Evolutionary conservation across 345 rosid genomes (phyloP).

Genomic region (Bruguiera gymnorhiza): DNA sequence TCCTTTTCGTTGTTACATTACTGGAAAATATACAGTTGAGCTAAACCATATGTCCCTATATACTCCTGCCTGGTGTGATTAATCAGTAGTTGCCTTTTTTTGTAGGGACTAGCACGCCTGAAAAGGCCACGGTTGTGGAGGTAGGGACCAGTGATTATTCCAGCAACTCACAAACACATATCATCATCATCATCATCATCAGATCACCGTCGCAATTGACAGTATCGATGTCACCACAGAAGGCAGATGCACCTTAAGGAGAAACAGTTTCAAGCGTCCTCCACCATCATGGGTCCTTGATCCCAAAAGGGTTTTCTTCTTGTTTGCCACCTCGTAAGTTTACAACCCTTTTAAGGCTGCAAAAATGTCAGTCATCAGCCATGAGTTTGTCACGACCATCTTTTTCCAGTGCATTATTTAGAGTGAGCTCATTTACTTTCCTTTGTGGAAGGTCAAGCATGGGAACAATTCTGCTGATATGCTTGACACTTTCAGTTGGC

Average conservation of each 20-base stretch:
- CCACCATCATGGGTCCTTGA: constrained; percentile 58
- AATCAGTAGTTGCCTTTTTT: constrained; percentile 6
- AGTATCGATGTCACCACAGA: constrained; percentile 35
- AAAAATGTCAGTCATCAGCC: background rate
- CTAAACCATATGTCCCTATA: background rate
- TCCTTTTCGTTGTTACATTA: constrained; percentile 14
- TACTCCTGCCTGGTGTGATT: constrained; percentile 15
- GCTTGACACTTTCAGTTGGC: constrained; percentile 69
- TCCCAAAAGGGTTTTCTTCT: constrained; percentile 77
- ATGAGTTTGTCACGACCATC: background rate
- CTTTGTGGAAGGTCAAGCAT: constrained; percentile 69
- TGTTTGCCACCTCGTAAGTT: constrained; percentile 86
- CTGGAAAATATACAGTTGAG: constrained; percentile 16
- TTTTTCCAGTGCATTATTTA: background rate
- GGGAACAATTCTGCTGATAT: constrained; percentile 85
- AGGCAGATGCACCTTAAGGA: constrained; percentile 41
- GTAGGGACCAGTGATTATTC: constrained; percentile 39
- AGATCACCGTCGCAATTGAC: constrained; percentile 59
- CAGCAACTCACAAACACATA: constrained; percentile 24
- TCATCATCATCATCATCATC: constrained; percentile 57
- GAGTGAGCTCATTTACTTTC: background rate
- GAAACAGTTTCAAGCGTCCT: constrained; percentile 67
- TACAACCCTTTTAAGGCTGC: background rate
- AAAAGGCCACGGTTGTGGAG: constrained; percentile 33
- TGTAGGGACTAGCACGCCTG: constrained; percentile 55